phyloP scores from a whole-genome alignment of 345 rosid species.

The Viola odorata region DNA sequence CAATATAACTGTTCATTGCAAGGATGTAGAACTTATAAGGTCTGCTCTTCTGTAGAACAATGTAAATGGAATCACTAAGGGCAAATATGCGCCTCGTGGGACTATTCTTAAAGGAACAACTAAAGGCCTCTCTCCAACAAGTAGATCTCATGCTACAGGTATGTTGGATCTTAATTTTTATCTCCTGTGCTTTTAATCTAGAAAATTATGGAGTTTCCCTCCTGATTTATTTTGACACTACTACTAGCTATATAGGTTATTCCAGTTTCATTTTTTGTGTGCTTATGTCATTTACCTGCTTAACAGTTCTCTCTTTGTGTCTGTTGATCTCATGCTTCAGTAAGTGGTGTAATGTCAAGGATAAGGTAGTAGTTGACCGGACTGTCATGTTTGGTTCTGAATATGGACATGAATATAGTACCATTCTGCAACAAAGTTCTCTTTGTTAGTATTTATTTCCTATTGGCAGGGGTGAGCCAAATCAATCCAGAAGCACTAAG shows the following conservation, averaged over 20 bases:
- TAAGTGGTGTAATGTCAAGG: background rate
- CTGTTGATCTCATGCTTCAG: background rate
- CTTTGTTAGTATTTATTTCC: too few relatives aligned
- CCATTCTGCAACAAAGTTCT: background rate
- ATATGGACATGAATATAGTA: background rate
- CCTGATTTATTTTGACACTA: slow-evolving; percentile 1
- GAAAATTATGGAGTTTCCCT: background rate
- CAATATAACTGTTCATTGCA: background rate
- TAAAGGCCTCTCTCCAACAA: slow-evolving; percentile 3
- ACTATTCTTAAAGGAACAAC: background rate
- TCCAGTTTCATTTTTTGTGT: too few relatives aligned
- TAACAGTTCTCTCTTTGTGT: too few relatives aligned
- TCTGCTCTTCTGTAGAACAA: slow-evolving; percentile 13
- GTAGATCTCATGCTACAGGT: slow-evolving; percentile 15
- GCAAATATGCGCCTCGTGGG: slow-evolving; percentile 1
- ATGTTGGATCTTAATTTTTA: slow-evolving; percentile 1
- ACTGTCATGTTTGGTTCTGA: background rate
- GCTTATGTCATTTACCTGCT: too few relatives aligned
- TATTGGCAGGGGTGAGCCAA: too few relatives aligned
- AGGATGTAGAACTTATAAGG: background rate
- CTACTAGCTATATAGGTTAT: background rate
- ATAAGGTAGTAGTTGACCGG: background rate
- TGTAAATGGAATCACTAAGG: slow-evolving; percentile 3
- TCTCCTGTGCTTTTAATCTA: background rate
- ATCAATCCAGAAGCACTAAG: too few relatives aligned